Percentiles rank a stretch among this genome's conserved stretches.
phyloP scores from a whole-genome alignment of 306 rosid species.

The Cucurbita maxima region DNA sequence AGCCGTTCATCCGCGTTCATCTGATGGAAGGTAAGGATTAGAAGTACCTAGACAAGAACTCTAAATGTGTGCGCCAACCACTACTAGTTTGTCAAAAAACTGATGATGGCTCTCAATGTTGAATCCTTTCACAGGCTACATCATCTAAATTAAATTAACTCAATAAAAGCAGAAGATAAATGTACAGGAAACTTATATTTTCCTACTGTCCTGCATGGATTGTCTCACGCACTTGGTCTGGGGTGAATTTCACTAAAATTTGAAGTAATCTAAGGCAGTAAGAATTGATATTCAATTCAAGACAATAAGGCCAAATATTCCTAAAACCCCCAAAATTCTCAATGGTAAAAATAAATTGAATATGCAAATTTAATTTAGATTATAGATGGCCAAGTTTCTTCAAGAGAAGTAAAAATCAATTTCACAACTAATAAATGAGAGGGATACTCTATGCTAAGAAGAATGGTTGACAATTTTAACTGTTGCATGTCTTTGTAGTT shows the following conservation, averaged over 20 bases:
- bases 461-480: background rate
- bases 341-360: background rate
- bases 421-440: background rate
- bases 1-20: conserved; percentile 14
- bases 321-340: background rate
- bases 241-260: background rate
- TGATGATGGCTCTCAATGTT: background rate
- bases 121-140: background rate
- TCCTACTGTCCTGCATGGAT: background rate
- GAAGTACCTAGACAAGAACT: conserved; percentile 14
- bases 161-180: background rate
- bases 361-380: background rate
- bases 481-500: background rate
- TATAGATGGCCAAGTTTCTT: background rate
- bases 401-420: background rate
- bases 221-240: background rate
- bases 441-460: background rate
- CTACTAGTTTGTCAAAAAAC: background rate
- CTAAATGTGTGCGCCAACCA: background rate
- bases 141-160: background rate
- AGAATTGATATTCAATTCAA: background rate
- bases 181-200: background rate
- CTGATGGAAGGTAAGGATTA: conserved; percentile 30
- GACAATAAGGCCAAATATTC: background rate
- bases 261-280: background rate